These are phyloP conservation scores for Saturnispora saitoi DNA, from an alignment of 805 yeast species.

Conservation along the genomic window DNA sequence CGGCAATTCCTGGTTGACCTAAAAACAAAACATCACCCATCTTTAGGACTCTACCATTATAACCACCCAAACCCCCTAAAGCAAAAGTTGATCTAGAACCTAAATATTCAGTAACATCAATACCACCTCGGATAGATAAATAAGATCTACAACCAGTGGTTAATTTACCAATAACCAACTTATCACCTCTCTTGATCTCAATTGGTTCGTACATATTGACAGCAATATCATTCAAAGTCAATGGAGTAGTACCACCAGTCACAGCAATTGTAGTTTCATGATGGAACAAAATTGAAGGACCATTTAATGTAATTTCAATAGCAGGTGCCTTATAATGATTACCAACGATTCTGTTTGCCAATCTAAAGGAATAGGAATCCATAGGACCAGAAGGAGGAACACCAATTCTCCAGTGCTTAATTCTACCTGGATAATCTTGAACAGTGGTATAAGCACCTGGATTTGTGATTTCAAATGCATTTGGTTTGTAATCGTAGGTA, in stretches of 20 bases:
- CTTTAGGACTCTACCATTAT: slow-evolving; percentile 85
- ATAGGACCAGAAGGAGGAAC: slow-evolving; percentile 99
- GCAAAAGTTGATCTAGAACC: slow-evolving; percentile 98
- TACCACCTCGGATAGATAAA: slow-evolving; percentile 84
- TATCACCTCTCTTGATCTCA: slow-evolving; percentile 63
- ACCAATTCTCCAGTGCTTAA: slow-evolving; percentile 81
- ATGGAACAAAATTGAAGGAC: slow-evolving; percentile 83
- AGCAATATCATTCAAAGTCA: slow-evolving; percentile 52
- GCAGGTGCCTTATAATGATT: slow-evolving; percentile 79
- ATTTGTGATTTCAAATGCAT: slow-evolving; percentile 72
- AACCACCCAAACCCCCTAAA: slow-evolving; percentile 87
- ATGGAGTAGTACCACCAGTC: slow-evolving; percentile 68
- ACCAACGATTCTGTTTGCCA: slow-evolving; percentile 88
- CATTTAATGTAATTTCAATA: slow-evolving; percentile 77
- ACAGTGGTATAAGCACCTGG: slow-evolving; percentile 97
- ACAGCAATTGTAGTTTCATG: slow-evolving; percentile 68
- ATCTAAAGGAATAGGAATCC: slow-evolving; percentile 86
- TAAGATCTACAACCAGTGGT: slow-evolving; percentile 81
- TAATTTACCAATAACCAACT: slow-evolving; percentile 72
- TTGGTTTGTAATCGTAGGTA: slow-evolving; percentile 66
- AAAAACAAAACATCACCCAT: slow-evolving; percentile 86
- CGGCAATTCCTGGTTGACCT: slow-evolving; percentile 64
- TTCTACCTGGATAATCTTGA: slow-evolving; percentile 92
- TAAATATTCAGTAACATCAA: slow-evolving; percentile 87
- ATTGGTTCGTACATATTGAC: slow-evolving; percentile 69